Percentiles rank a stretch among this genome's conserved stretches.
Conservation (phyloP, 768 basidiomycete genomes). For the Xerocomellus amylosporus region DNA sequence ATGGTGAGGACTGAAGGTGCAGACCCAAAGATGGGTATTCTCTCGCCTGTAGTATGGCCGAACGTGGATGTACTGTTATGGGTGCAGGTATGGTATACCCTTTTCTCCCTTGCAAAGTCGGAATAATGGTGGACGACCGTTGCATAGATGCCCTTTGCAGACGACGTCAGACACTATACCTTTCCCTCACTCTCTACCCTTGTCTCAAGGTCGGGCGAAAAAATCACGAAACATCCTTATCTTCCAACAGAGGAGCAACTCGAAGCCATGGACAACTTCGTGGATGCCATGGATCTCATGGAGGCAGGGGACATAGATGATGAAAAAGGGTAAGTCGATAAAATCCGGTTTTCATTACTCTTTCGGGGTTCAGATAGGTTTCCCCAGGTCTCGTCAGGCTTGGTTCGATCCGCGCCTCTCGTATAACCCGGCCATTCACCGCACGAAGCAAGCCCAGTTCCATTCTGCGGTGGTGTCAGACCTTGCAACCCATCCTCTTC, state of each 20-base stretch:
- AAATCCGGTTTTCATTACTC: neutral
- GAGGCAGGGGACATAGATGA: conserved; percentile 70
- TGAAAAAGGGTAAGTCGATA: conserved; percentile 59
- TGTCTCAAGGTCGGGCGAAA: conserved; percentile 71
- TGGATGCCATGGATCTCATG: conserved; percentile 87
- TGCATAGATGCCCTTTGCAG: conserved; percentile 89
- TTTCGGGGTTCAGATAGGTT: conserved; percentile 1
- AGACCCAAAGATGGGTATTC: conserved; percentile 85
- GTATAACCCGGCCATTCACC: conserved; percentile 88
- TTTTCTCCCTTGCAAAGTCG: neutral
- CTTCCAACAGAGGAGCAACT: conserved; percentile 77
- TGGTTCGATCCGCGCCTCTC: conserved; percentile 81
- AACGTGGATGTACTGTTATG: conserved; percentile 80
- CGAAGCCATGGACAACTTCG: conserved; percentile 81
- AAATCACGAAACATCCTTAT: conserved; percentile 71
- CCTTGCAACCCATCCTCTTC: conserved; percentile 68
- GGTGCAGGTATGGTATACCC: conserved; percentile 72
- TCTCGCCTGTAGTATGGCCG: conserved; percentile 59
- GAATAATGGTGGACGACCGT: neutral
- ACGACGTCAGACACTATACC: conserved; percentile 84
- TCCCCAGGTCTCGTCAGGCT: conserved; percentile 50
- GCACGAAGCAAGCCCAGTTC: conserved; percentile 90
- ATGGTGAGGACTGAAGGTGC: conserved; percentile 71
- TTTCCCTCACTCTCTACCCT: conserved; percentile 80
- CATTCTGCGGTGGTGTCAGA: conserved; percentile 80